Evolutionary conservation across 2,329 filamentous ascomycete genomes (phyloP).

Genomic region (Bipolaris victoriae): DNA sequence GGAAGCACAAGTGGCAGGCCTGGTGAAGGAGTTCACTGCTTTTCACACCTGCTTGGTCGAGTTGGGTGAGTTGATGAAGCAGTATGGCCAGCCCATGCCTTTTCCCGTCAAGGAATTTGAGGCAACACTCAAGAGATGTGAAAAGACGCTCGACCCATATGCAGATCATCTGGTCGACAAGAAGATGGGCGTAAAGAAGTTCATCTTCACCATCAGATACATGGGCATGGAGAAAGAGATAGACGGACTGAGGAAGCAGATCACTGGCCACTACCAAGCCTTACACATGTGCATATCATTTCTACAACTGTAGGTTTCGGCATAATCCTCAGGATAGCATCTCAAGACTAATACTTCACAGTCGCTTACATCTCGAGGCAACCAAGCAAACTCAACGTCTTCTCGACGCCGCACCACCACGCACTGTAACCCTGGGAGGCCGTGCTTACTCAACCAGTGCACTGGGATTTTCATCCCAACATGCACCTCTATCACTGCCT

Average conservation of each 20-base stretch:
- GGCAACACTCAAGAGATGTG: constrained; percentile 39
- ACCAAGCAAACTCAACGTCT: constrained; percentile 31
- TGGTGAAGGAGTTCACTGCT: constrained; percentile 39
- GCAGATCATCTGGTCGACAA: constrained; percentile 39
- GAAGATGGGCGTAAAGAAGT: constrained; percentile 40
- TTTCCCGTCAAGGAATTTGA: constrained; percentile 40
- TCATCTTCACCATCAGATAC: constrained; percentile 40
- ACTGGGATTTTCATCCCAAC: constrained; percentile 24
- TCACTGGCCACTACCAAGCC: constrained; percentile 40
- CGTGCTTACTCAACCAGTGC: constrained; percentile 34
- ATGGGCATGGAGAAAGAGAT: constrained; percentile 46
- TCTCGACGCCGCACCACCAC: constrained; percentile 30
- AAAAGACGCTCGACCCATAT: constrained; percentile 39
- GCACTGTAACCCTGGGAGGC: constrained; percentile 35
- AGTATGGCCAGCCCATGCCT: constrained; percentile 41
- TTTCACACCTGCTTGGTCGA: constrained; percentile 39
- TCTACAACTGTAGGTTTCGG: constrained; percentile 33
- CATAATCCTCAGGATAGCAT: background rate
- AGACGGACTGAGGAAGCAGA: constrained; percentile 35
- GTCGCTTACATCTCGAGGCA: constrained; percentile 38
- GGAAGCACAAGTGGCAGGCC: constrained; percentile 38
- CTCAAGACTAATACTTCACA: constrained; percentile 19
- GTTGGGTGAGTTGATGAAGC: constrained; percentile 40
- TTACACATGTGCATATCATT: constrained; percentile 42
- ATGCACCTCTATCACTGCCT: constrained; percentile 27